A percentile compares a stretch with the other conserved stretches of the same genome.
phyloP scores from a whole-genome alignment of 345 rosid species.

The Streptanthus diversifolius region DNA sequence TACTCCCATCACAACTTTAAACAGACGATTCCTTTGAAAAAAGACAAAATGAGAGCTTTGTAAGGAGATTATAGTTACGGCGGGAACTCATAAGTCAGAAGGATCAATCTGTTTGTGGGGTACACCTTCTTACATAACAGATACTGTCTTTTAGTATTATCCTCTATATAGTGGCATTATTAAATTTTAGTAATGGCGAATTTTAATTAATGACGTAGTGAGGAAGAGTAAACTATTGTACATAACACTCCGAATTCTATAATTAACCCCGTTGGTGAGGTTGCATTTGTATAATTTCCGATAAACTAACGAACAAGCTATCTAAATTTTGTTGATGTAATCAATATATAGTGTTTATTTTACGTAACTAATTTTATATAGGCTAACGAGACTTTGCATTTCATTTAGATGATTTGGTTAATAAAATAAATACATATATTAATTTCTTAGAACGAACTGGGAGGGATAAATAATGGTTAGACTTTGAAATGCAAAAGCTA shows the following conservation, averaged over 20 bases:
- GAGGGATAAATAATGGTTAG: not conserved
- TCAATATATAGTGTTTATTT: not conserved
- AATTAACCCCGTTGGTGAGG: not conserved
- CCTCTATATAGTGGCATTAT: not conserved
- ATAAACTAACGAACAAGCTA: not conserved
- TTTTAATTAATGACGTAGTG: not conserved
- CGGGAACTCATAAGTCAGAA: slow-evolving; percentile 21
- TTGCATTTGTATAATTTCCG: not conserved
- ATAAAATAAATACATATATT: not conserved
- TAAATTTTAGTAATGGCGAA: not conserved
- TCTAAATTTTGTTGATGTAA: not conserved
- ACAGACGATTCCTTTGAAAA: not conserved
- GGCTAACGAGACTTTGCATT: not conserved
- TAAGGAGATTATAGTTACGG: slow-evolving; percentile 15
- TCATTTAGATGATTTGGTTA: not conserved
- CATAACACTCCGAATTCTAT: not conserved
- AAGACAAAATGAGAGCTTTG: not conserved
- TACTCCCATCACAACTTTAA: slow-evolving; percentile 39
- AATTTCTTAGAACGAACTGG: not conserved
- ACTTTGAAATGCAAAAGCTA: not conserved
- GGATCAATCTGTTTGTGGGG: not conserved
- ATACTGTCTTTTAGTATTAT: not conserved
- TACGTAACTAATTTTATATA: not conserved
- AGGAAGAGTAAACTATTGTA: not conserved
- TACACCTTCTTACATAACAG: not conserved